Evolutionary conservation across 225 moss, liverwort and hornwort species (phyloP).

Genomic region (Straminergon stramineum): DNA sequence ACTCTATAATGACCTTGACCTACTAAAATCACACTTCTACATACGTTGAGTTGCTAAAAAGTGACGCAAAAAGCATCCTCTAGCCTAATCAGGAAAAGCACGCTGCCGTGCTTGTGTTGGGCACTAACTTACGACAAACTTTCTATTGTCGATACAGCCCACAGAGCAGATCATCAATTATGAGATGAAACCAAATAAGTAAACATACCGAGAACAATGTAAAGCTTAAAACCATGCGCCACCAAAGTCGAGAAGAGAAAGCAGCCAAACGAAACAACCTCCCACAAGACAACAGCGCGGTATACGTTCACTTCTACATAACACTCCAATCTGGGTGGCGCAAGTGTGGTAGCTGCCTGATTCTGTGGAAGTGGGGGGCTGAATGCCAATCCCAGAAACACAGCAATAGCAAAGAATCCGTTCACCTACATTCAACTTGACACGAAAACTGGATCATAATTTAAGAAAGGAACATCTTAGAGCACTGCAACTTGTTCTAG

Average conservation of each 20-base stretch:
- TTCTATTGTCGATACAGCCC: neutral
- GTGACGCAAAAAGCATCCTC: neutral
- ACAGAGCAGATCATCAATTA: neutral
- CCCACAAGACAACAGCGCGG: conserved; percentile 61
- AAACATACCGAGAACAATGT: conserved; percentile 52
- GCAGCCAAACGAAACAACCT: conserved; percentile 76
- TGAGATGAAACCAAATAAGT: neutral
- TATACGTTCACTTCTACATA: conserved; percentile 45
- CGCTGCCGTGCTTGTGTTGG: neutral
- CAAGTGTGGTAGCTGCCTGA: conserved; percentile 26
- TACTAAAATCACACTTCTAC: neutral
- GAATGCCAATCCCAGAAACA: conserved; percentile 64
- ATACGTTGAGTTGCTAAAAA: neutral
- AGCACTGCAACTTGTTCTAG: neutral
- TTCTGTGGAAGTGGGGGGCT: conserved; percentile 36
- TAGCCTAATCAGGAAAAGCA: neutral
- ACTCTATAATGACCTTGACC: neutral
- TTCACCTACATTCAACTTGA: conserved; percentile 43
- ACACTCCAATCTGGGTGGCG: conserved; percentile 39
- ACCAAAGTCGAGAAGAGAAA: conserved; percentile 85
- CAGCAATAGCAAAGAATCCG: conserved; percentile 73
- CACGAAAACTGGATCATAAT: neutral
- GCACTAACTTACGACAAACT: neutral
- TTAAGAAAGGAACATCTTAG: neutral
- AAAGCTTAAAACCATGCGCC: conserved; percentile 83